phyloP scores from a whole-genome alignment of 208 protist genomes.

The Strigomonas culicis region DNA sequence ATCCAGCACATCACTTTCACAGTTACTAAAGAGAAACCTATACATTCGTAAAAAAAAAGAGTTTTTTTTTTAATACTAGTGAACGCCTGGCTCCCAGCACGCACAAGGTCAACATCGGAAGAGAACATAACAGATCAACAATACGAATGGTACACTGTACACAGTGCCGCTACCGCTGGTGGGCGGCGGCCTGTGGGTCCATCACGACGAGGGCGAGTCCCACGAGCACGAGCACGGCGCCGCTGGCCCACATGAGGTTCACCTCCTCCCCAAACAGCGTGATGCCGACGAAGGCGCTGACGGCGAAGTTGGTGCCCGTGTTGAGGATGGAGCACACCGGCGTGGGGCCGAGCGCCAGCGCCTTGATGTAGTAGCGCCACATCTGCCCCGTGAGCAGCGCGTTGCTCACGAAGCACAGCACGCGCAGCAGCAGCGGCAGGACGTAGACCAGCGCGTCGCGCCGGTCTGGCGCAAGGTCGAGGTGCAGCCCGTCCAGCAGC shows the following conservation, averaged over 20 bases:
- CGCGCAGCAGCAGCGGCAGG: background rate
- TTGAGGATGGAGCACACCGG: conserved; percentile 83
- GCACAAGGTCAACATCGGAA: too few species aligned
- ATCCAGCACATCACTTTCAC: too few species aligned
- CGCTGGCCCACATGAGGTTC: conserved; percentile 52
- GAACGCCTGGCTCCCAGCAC: too few species aligned
- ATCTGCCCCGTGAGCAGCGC: conserved; percentile 71
- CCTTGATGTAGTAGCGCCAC: conserved; percentile 85
- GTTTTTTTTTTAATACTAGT: too few species aligned
- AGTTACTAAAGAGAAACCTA: too few species aligned
- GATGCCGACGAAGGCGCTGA: conserved; percentile 66
- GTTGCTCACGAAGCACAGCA: conserved; percentile 33
- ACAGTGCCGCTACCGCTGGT: too few species aligned
- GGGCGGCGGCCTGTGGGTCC: conserved; percentile 36
- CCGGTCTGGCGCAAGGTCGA: background rate
- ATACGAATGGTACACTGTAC: too few species aligned
- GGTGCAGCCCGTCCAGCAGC: background rate
- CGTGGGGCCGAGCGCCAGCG: conserved; percentile 75
- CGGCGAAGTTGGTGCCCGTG: conserved; percentile 79
- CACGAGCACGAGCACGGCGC: conserved; percentile 58
- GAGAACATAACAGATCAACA: too few species aligned
- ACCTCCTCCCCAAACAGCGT: conserved; percentile 73
- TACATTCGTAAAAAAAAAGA: too few species aligned
- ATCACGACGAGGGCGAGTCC: conserved; percentile 71
- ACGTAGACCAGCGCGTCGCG: background rate